Percentiles rank a stretch among this genome's conserved stretches.
These are phyloP conservation scores for Pezicula radicicola DNA, from an alignment of 2,329 filamentous ascomycete species.

Conservation along the genomic window DNA sequence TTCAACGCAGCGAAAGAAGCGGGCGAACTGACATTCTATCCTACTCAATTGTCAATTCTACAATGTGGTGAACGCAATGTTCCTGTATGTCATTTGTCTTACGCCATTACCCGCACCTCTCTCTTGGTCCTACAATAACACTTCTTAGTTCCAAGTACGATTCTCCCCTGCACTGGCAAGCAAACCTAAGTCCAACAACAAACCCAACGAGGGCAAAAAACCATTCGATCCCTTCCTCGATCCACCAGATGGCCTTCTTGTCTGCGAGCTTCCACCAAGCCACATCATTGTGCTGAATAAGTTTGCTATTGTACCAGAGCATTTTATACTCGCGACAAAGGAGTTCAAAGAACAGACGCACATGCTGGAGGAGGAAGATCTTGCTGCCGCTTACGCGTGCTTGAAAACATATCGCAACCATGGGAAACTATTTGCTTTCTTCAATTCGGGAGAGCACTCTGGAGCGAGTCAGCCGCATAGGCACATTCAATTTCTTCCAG, in stretches of 20 bases:
- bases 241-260: constrained; percentile 50
- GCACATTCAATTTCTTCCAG: constrained; percentile 69
- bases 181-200: constrained; percentile 52
- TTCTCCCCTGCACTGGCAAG: constrained; percentile 67
- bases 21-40: constrained; percentile 24
- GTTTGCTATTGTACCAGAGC: constrained; percentile 67
- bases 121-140: constrained; percentile 2
- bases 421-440: constrained; percentile 32
- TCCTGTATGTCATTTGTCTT: constrained; percentile 15
- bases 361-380: constrained; percentile 56
- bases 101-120: background rate
- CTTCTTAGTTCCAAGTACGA: constrained; percentile 66
- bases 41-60: constrained; percentile 25
- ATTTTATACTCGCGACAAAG: constrained; percentile 71
- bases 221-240: constrained; percentile 63
- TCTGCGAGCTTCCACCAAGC: constrained; percentile 48
- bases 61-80: constrained; percentile 16
- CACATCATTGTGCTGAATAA: constrained; percentile 73
- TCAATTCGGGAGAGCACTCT: constrained; percentile 64
- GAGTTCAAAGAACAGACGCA: constrained; percentile 62
- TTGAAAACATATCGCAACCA: constrained; percentile 48
- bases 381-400: constrained; percentile 60
- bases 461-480: constrained; percentile 71
- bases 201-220: constrained; percentile 26
- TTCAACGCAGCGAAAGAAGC: constrained; percentile 24